phyloP scores from a whole-genome alignment of 768 basidiomycete species.

The Nevesoporus exiguus region DNA sequence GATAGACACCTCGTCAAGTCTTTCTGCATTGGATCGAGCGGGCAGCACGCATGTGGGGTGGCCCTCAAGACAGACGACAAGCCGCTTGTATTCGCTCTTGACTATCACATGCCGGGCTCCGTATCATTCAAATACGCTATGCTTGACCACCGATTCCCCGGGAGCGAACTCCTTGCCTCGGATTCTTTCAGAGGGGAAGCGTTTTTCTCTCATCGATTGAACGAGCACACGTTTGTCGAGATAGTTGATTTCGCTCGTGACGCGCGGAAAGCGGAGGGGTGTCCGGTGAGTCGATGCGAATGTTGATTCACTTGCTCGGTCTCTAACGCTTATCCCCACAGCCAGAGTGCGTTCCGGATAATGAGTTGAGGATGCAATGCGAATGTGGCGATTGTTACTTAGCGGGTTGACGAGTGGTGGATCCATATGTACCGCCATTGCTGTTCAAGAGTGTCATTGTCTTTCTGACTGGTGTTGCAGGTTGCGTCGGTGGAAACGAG shows the following conservation, averaged over 20 bases:
- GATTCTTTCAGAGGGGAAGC: neutral
- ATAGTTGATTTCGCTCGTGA: slow-evolving; percentile 4
- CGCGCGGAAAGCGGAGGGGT: neutral
- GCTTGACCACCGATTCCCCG: neutral
- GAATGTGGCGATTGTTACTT: neutral
- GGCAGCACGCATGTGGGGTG: neutral
- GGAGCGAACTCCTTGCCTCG: neutral
- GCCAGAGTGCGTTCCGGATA: neutral
- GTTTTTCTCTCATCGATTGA: slow-evolving; percentile 1
- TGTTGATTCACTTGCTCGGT: neutral
- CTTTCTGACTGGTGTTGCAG: too few relatives aligned
- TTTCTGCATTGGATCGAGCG: neutral
- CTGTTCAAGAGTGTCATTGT: too few relatives aligned
- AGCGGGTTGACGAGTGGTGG: neutral
- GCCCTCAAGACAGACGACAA: neutral
- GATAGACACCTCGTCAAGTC: neutral
- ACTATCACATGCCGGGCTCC: neutral
- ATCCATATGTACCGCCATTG: neutral
- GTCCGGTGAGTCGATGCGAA: neutral
- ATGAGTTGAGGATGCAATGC: neutral
- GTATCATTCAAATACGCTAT: neutral
- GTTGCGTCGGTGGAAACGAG: neutral
- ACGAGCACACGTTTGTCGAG: neutral
- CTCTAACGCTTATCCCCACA: neutral
- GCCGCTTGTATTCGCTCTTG: neutral